Base-by-base conservation (phyloP, 345 rosid species). In the Hypericum androsaemum region DNA sequence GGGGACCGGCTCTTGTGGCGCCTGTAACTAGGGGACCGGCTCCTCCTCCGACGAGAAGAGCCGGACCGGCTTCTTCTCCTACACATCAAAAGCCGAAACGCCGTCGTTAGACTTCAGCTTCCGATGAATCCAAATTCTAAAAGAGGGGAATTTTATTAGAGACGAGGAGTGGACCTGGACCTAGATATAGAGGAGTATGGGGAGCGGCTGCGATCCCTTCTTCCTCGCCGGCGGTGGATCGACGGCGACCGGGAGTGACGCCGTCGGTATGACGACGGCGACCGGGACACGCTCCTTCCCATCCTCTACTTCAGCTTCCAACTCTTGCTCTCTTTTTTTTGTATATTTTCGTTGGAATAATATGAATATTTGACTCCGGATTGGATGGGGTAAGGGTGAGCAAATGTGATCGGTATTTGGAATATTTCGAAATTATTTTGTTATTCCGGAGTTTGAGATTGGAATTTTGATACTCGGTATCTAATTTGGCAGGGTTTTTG, bases 1-100 rank as follows among this genome's bases (percentile, higher is more conserved):
- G 76, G 87, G 58, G 95, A 86, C 12, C 64, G 80, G 17, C 74
- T 82, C 58, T 74, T 80, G 41, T 80, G 86, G 60, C 78, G 79
- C 64, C 88, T 71, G 14, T 68, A 56, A 56, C 79, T 73, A 1
- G 77, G 61, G 3, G 68, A 80, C 5, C 69, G 73, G 49, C 77
- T 81, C 47, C 66, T 63, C 39, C 57, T 63, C 47, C 69, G 62
- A 14, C 77, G 63, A 22, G 74, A 71, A 36, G 77, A 80, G 59
- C 41, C 59, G 7, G 75, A 77, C 10, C 50, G 77, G 44, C 83
- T 81, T 63, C 80, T 73, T 49, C 79, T 39, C 47, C 83, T 74
- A 59, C 51, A 56, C 13, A 22, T 22, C 32, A 22, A 22, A 22
- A 22, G 32, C 32, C n/a, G 11, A 11, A 49, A 12, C n/a, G n/a